Base-by-base conservation (phyloP, 2,329 filamentous ascomycete species). In the Aquanectria penicillioides region DNA sequence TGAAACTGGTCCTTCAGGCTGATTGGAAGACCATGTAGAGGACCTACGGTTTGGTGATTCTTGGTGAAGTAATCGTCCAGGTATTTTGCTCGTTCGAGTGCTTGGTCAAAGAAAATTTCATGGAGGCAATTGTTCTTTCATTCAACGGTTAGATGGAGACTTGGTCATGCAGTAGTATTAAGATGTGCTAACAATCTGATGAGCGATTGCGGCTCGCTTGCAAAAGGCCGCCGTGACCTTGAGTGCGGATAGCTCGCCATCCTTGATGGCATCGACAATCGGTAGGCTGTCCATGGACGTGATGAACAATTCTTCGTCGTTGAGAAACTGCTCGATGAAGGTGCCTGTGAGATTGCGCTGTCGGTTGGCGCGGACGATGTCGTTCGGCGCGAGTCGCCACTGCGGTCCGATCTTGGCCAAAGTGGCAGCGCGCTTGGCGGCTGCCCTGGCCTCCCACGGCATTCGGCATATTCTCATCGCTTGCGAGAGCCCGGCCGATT, bases 1-100 rank as follows among this genome's bases (percentile, higher is more conserved):
- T 88, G 81, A 68, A 89, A 89, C 13, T 85, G 84, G 55, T 89
- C 86, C 69, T 89, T 89, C 4, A 71, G 52, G 7, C 64, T 70
- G 6, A 71, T 17, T 0, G 67, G 69, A 0, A 71, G 36, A 0
- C 69, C 69, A 33, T 69, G 66, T 0, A 71, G 57, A 2, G 69
- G 66, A 0, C 69, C 69, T 0, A 67, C 0, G 1, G 63, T 43
- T 5, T 40, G 48, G 1, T 38, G 29, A 22, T 68, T 34, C 9
- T 54, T 20, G 2, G 22, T 5, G 1, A 43, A 63, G 37, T 62
- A 66, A 3, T 57, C 50, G 4, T 67, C 65, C 0, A 67, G 13
- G 1, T 38, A 63, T 15, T 15, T 47, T 0, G 65, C 65, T 0
- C 63, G 57, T 8, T 59, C 43, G 6, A 67, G 2, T 1, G 65